Percentiles rank a stretch among this genome's conserved stretches.
Evolutionary conservation across 139 green algal genomes (phyloP).

Genomic region (Yamagishiella unicocca): DNA sequence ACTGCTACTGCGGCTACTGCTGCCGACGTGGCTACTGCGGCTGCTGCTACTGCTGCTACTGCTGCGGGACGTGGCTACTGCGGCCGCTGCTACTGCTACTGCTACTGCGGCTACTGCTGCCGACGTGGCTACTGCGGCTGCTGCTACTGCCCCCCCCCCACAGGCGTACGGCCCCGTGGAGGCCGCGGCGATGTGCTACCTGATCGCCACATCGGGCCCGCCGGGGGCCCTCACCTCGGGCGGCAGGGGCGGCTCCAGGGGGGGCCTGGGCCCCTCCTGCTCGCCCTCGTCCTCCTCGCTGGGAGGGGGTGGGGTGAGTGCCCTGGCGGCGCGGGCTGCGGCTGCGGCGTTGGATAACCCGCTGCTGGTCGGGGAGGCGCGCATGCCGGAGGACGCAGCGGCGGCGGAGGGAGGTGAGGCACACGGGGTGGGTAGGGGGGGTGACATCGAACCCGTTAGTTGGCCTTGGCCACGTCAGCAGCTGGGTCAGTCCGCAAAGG

Average conservation of each 20-base stretch:
- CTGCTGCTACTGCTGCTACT: too few relatives aligned
- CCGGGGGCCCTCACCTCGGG: conserved; percentile 8
- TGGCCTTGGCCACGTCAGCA: too few relatives aligned
- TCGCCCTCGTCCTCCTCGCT: neutral
- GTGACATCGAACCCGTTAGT: too few relatives aligned
- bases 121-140: too few relatives aligned
- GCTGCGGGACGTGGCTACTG: too few relatives aligned
- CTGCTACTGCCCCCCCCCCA: too few relatives aligned
- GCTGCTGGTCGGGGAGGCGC: conserved; percentile 80
- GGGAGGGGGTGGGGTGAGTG: conserved; percentile 14
- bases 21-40: too few relatives aligned
- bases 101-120: too few relatives aligned
- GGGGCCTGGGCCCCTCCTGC: neutral
- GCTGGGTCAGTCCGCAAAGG: too few relatives aligned
- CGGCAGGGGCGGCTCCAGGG: neutral
- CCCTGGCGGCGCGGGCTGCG: conserved; percentile 58
- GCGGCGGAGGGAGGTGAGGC: conserved; percentile 14
- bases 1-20: too few relatives aligned
- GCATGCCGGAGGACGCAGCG: conserved; percentile 64
- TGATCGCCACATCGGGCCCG: conserved; percentile 71
- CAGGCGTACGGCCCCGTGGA: conserved; percentile 81
- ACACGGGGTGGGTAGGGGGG: neutral
- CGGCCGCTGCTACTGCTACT: too few relatives aligned
- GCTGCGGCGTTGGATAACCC: conserved; percentile 80
- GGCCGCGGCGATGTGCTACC: conserved; percentile 91